These are phyloP conservation scores for Cyamopsis tetragonoloba DNA, from an alignment of 306 rosid species.

Conservation along the genomic window DNA sequence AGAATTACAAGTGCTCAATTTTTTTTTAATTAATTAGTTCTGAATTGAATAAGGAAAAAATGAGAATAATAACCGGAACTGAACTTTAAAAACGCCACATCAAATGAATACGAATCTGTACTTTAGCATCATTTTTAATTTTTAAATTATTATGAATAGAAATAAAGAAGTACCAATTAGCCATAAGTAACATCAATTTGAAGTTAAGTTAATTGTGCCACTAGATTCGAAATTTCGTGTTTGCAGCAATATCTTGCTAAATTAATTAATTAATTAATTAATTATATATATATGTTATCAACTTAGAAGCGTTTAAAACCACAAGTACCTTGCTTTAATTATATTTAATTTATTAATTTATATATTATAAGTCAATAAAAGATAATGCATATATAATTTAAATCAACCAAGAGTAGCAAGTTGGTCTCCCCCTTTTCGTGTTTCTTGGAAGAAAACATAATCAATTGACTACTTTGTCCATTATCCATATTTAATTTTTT, in stretches of 20 bases:
- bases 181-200: not conserved
- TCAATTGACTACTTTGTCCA: not conserved
- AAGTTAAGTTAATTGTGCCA: not conserved
- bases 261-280: too few relatives aligned
- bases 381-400: not conserved
- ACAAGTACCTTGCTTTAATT: not conserved
- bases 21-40: not conserved
- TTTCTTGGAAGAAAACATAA: constrained; percentile 28
- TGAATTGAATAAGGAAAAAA: not conserved
- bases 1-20: not conserved
- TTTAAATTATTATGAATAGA: too few relatives aligned
- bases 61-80: not conserved
- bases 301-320: not conserved
- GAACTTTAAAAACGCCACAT: not conserved
- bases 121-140: not conserved
- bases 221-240: constrained; percentile 1
- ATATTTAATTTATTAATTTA: too few relatives aligned
- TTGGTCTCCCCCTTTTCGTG: constrained; percentile 14
- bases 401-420: constrained; percentile 9
- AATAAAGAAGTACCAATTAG: not conserved
- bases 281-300: too few relatives aligned
- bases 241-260: constrained; percentile 7
- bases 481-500: not conserved
- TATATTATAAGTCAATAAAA: too few relatives aligned
- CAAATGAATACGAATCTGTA: constrained; percentile 17